Evolutionary conservation across 1,284 basidiomycete species (phyloP), one percentile per base, ranked within the genome.

Genomic region (Cutaneotrichosporon cutaneum): DNA sequence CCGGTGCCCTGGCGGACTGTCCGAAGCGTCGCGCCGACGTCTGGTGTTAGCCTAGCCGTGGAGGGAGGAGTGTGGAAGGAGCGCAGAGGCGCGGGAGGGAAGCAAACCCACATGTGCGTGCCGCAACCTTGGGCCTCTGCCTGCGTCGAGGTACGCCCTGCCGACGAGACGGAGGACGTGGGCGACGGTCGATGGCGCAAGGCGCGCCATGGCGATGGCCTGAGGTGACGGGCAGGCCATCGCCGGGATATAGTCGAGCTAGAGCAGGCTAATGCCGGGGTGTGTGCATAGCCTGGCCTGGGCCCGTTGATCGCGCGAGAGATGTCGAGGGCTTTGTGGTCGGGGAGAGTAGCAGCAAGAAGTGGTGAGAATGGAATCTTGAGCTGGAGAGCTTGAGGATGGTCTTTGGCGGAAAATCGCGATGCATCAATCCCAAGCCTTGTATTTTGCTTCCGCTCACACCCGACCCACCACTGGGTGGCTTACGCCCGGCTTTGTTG

Each of bases 141-240:
- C 59, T n/a, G 30, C 14, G 8, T 63, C 61, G 36, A 66, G 54
- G 26, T 66, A 66, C 4, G 64, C 61, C 44, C 59, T 54, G 18
- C 61, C 59, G 42, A 66, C 64, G 32, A 66, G 64, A 9, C 59
- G 54, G 27, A 66, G 54, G 21, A 66, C 64, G 26, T 66, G 64
- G 4, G 61, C 59, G 9, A 63, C 54, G 3, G 64, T 61, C 26
- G 61, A 58, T 18, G 64, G 62, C 4, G 62, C 56, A 18, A 59
- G 54, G 10, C 64, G 61, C 10, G 56, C 62, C 59, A 66, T 66
- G 64, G 61, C 61, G 64, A 63, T 63, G 59, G 59, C 61, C 61
- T 61, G 61, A 8, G 52, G 52, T 30, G 42, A 39, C 18, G 59
- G 35, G 50, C 64, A 61, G 64, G 64, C 64, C 64, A 66, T 66